Percentiles rank a stretch among this genome's conserved stretches.
These are phyloP conservation scores for Senna siamea DNA, from an alignment of 306 rosid species.

Conservation along the genomic window DNA sequence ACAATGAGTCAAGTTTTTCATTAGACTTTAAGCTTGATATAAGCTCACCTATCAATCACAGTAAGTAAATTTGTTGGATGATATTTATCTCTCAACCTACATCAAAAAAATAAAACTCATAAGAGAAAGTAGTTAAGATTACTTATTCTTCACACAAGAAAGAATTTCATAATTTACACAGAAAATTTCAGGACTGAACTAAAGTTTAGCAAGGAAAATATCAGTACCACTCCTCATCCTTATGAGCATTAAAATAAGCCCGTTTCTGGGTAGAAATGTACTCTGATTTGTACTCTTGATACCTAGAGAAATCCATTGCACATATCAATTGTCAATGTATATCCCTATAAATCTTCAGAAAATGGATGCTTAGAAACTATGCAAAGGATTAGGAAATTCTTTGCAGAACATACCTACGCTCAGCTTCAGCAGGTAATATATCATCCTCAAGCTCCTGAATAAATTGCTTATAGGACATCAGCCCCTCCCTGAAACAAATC, in stretches of 20 bases:
- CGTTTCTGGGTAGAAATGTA: slow-evolving; percentile 93
- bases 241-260: slow-evolving; percentile 86
- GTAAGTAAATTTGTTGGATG: slow-evolving; percentile 92
- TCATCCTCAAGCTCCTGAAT: slow-evolving; percentile 99
- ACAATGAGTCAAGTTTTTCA: slow-evolving; percentile 27
- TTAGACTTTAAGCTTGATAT: slow-evolving; percentile 28
- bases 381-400: slow-evolving; percentile 22
- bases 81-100: slow-evolving; percentile 93
- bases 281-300: slow-evolving; percentile 92
- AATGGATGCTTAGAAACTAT: slow-evolving; percentile 14
- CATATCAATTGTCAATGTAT: slow-evolving; percentile 14
- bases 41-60: slow-evolving; percentile 82
- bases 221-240: slow-evolving; percentile 88
- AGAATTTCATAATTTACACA: neutral
- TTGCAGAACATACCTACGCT: slow-evolving; percentile 69
- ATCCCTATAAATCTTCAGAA: slow-evolving; percentile 6
- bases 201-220: slow-evolving; percentile 9
- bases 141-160: slow-evolving; percentile 15
- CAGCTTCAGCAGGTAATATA: slow-evolving; percentile 92
- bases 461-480: slow-evolving; percentile 96
- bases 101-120: slow-evolving; percentile 30
- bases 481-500: slow-evolving; percentile 77
- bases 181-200: slow-evolving; percentile 22
- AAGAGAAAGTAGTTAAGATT: slow-evolving; percentile 19
- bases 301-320: slow-evolving; percentile 52